Conservation (phyloP, 2,329 filamentous ascomycete genomes). For the Curvularia sp. region DNA sequence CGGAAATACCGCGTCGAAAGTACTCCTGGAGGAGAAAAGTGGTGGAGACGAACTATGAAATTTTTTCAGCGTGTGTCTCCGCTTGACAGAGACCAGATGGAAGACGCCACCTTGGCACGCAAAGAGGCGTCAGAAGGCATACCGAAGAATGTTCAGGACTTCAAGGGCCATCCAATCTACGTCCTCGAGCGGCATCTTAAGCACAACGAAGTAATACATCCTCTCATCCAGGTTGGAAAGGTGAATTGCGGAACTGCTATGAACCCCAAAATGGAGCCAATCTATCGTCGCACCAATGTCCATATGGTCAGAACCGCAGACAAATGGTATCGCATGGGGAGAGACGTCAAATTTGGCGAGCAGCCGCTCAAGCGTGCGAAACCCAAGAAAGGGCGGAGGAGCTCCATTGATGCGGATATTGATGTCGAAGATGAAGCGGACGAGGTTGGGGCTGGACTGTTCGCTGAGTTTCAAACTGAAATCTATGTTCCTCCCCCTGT, state of each 20-base stretch:
- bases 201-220: conserved; percentile 81
- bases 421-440: conserved; percentile 49
- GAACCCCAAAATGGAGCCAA: conserved; percentile 71
- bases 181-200: conserved; percentile 85
- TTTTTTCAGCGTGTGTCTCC: conserved; percentile 48
- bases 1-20: conserved; percentile 79
- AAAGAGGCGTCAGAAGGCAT: conserved; percentile 77
- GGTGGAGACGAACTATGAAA: conserved; percentile 62
- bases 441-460: conserved; percentile 62
- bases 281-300: conserved; percentile 85
- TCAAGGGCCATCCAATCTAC: conserved; percentile 78
- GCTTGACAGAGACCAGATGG: conserved; percentile 79
- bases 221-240: conserved; percentile 76
- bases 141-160: conserved; percentile 84
- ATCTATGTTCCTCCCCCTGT: conserved; percentile 79
- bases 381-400: conserved; percentile 42
- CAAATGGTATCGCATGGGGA: conserved; percentile 88
- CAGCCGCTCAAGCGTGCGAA: conserved; percentile 77
- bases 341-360: conserved; percentile 76
- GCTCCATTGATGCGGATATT: conserved; percentile 38
- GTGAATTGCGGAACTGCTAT: conserved; percentile 69
- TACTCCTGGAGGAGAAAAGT: conserved; percentile 62
- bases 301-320: conserved; percentile 78
- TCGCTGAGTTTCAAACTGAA: conserved; percentile 69
- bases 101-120: conserved; percentile 76